Evolutionary conservation across 768 basidiomycete genomes (phyloP).

Genomic region (Mycena floridula): DNA sequence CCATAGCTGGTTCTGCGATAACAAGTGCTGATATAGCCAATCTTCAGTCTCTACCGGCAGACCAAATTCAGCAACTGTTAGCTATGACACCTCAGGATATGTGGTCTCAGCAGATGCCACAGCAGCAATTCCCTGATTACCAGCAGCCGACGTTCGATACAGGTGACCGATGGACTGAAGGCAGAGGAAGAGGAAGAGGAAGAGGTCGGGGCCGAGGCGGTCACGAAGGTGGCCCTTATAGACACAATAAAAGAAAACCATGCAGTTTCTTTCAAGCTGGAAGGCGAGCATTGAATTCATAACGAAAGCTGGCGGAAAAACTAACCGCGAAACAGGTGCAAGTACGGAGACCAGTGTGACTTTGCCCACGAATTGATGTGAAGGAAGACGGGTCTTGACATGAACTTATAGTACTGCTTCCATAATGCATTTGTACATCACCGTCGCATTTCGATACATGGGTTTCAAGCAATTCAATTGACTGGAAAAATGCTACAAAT

Average conservation of each 20-base stretch:
- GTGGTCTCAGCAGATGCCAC: no score
- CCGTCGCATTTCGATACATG: no score
- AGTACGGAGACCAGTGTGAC: constrained; percentile 84
- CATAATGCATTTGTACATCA: no score
- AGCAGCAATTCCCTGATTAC: constrained; percentile 26
- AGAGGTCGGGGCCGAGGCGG: constrained; percentile 55
- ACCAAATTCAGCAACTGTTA: constrained; percentile 63
- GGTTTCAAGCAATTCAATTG: no score
- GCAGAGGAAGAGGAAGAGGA: constrained; percentile 46
- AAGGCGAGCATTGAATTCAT: constrained; percentile 65
- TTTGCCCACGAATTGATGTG: constrained; percentile 57
- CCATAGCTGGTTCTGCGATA: constrained; percentile 30
- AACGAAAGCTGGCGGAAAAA: constrained; percentile 26
- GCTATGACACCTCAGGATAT: no score
- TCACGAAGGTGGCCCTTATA: constrained; percentile 53
- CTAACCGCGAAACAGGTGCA: constrained; percentile 68
- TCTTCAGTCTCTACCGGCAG: constrained; percentile 42
- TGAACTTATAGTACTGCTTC: no score
- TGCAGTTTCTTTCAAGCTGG: constrained; percentile 88
- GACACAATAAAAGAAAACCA: constrained; percentile 80
- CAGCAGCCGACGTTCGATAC: constrained; percentile 40
- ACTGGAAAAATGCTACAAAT: no score
- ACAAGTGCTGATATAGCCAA: constrained; percentile 37
- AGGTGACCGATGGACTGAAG: constrained; percentile 37
- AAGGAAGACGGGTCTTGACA: not conserved